Evolutionary conservation across 306 rosid genomes (phyloP), one percentile per base, ranked within the genome.

Genomic region (Fragaria ananassa): DNA sequence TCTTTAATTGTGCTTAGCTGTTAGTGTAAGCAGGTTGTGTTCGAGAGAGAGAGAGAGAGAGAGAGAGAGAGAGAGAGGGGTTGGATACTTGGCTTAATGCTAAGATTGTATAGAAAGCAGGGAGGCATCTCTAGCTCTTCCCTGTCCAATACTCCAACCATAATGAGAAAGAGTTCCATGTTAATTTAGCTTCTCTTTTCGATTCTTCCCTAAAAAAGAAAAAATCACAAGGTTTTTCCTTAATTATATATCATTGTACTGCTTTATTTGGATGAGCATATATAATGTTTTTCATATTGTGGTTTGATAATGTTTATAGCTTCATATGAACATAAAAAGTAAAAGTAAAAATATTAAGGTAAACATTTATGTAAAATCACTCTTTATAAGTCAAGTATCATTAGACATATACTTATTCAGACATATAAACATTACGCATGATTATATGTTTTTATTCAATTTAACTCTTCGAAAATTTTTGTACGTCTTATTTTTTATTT

Each of bases 91-190:
- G 62, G 67, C 14, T 62, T 31, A 14, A 31, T 64, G 41, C 31
- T 37, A 39, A 79, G 57, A 65, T 73, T 78, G 82, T 78, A 58
- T 17, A 60, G 76, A 72, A 81, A 76, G 47, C 11, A 56, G 53
- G 54, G 53, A 68, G 49, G 56, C 78, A 68, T 67, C 79, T 78
- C 60, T 42, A 8, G 45, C 45, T 82, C 68, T 62, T 39, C 47
- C 60, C 51, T 34, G 10, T 29, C 19, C 61, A 23, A 62, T 14
- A 62, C 68, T 62, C 69, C 77, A 27, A 27, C 69, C 77, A 54
- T 60, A 14, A 31, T 31, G 42, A 62, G 67, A 10, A 27, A 37
- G 10, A 62, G 50, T 50, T 64, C 46, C 41, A 29, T 13, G 35
- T 31, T 62, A 13, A 14, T 31, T 35, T 37, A 45, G 58, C 51